phyloP scores from a whole-genome alignment of 164 flowering plant genomes.

The grape (Vitis vinifera) region ASM3070453v1 NC_081818.1:26757501-26758000 shows the following conservation, averaged over 20 bases:
- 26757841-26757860: conserved; percentile 47
- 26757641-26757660: conserved; percentile 39
- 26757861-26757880: conserved; percentile 35
- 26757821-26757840: conserved; percentile 51
- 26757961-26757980: conserved; percentile 15
- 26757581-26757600: too few relatives aligned
- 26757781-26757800: conserved; percentile 50
- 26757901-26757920: conserved; percentile 52
- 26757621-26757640: conserved; percentile 18
- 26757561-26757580: too few relatives aligned
- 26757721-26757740: conserved; percentile 41
- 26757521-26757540: conserved; percentile 52
- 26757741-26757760: conserved; percentile 51
- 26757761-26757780: conserved; percentile 64
- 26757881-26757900: conserved; percentile 29
- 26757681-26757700: conserved; percentile 45
- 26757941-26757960: conserved; percentile 26
- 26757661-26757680: conserved; percentile 36
- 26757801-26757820: conserved; percentile 44
- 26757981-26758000: conserved; percentile 50
- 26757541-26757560: conserved; percentile 39
- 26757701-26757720: conserved; percentile 46
- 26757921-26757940: conserved; percentile 34
- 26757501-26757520: conserved; percentile 49
- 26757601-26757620: neutral